Percentiles rank a stretch among this genome's conserved stretches.
These are phyloP conservation scores for Sugiyamaella marilandica DNA, from an alignment of 805 yeast genomes.

Conservation along the genomic window DNA sequence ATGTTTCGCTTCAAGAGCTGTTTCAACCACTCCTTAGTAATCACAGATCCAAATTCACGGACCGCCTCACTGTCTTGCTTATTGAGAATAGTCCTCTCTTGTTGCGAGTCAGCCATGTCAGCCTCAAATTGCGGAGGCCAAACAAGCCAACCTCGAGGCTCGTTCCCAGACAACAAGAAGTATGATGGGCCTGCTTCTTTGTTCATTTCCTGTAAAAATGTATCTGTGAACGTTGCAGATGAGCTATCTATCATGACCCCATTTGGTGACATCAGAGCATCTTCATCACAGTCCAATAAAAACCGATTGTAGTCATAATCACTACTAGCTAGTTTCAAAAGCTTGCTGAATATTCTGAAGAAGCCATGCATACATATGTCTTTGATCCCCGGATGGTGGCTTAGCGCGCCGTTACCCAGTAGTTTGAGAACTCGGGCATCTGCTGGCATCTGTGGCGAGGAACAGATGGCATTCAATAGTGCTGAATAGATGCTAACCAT, in stretches of 20 bases:
- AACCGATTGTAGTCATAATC: constrained; percentile 43
- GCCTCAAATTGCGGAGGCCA: constrained; percentile 56
- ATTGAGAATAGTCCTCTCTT: constrained; percentile 28
- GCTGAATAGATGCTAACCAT: constrained; percentile 18
- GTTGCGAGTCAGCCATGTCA: constrained; percentile 27
- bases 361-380: constrained; percentile 57
- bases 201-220: constrained; percentile 49
- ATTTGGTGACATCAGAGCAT: constrained; percentile 35
- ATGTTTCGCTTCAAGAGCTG: constrained; percentile 47
- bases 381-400: constrained; percentile 61
- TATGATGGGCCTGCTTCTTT: constrained; percentile 49
- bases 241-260: constrained; percentile 43
- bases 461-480: constrained; percentile 19
- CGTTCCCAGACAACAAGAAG: constrained; percentile 51
- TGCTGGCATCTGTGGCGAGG: constrained; percentile 24
- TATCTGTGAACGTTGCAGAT: constrained; percentile 33
- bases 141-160: constrained; percentile 57
- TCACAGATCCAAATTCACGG: constrained; percentile 37
- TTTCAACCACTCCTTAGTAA: constrained; percentile 58
- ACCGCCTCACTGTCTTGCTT: constrained; percentile 42
- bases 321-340: constrained; percentile 42
- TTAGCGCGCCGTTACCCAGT: constrained; percentile 24
- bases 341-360: constrained; percentile 46
- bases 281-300: constrained; percentile 34
- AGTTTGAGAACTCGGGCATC: constrained; percentile 11